Evolutionary conservation across 169 alveolate species (phyloP).

Genomic region (Plasmodium vivax): DNA sequence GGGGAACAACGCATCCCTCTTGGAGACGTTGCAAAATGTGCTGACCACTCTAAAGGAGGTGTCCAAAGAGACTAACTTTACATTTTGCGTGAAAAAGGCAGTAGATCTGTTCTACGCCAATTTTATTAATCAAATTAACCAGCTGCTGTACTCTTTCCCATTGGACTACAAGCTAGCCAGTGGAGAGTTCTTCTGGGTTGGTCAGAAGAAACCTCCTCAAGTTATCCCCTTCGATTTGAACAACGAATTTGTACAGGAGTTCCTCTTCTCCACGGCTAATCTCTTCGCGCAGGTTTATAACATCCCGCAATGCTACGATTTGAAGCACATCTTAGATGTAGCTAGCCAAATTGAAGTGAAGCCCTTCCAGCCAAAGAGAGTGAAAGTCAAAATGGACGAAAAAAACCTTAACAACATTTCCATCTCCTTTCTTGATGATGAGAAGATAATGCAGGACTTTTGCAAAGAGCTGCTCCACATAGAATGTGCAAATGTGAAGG

Average conservation of each 20-base stretch:
- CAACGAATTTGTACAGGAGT: conserved; percentile 89
- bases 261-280: conserved; percentile 91
- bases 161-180: conserved; percentile 93
- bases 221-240: conserved; percentile 90
- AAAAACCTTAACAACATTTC: conserved; percentile 83
- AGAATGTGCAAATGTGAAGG: conserved; percentile 21
- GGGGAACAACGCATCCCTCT: conserved; percentile 79
- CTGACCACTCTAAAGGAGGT: conserved; percentile 75
- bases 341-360: conserved; percentile 75
- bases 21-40: conserved; percentile 76
- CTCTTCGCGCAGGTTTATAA: conserved; percentile 90
- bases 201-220: conserved; percentile 98
- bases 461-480: conserved; percentile 32
- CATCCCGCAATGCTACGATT: conserved; percentile 78
- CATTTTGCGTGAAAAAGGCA: conserved; percentile 87
- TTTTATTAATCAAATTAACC: conserved; percentile 93
- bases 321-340: conserved; percentile 52
- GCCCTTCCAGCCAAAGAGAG: conserved; percentile 76
- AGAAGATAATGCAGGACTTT: conserved; percentile 27
- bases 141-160: conserved; percentile 96
- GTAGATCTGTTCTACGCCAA: conserved; percentile 88
- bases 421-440: conserved; percentile 61
- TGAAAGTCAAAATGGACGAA: conserved; percentile 89
- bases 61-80: conserved; percentile 77
- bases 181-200: conserved; percentile 98